phyloP scores from a whole-genome alignment of 129 eudicot species.

The Gnaphalium uliginosum region DNA sequence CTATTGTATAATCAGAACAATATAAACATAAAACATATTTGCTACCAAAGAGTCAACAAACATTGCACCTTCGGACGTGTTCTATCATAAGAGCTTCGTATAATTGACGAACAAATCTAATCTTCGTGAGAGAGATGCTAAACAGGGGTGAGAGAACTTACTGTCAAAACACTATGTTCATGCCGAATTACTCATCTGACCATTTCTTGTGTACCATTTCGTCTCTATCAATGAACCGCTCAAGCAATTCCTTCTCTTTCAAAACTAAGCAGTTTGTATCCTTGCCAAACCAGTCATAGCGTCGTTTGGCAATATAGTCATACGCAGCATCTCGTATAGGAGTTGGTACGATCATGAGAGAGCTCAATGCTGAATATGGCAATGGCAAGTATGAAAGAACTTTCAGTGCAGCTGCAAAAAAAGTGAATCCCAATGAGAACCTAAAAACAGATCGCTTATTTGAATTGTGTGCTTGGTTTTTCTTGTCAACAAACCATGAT shows the following conservation, averaged over 20 bases:
- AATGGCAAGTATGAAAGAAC: slow-evolving; percentile 82
- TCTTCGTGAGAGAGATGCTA: slow-evolving; percentile 9
- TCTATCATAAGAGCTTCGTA: neutral
- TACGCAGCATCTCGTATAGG: slow-evolving; percentile 83
- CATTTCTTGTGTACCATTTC: slow-evolving; percentile 54
- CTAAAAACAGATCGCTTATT: neutral
- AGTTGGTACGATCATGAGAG: slow-evolving; percentile 62
- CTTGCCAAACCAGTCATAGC: slow-evolving; percentile 90
- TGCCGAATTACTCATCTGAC: slow-evolving; percentile 29
- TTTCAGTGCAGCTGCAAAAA: slow-evolving; percentile 78
- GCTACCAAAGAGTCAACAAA: too few species aligned
- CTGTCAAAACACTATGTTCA: neutral
- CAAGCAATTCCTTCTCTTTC: slow-evolving; percentile 78
- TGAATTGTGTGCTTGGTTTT: neutral
- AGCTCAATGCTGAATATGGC: slow-evolving; percentile 74
- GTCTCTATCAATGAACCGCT: slow-evolving; percentile 82
- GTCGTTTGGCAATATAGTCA: slow-evolving; percentile 71
- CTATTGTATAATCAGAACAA: too few species aligned
- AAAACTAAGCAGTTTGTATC: slow-evolving; percentile 77
- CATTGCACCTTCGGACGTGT: too few species aligned
- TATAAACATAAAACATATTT: too few species aligned
- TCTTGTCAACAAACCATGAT: neutral
- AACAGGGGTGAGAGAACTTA: slow-evolving; percentile 3
- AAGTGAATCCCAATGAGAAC: neutral
- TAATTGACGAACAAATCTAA: neutral